Evolutionary conservation across 202 grass and related monocot species (phyloP).

Genomic region (Elaeis oleifera): DNA sequence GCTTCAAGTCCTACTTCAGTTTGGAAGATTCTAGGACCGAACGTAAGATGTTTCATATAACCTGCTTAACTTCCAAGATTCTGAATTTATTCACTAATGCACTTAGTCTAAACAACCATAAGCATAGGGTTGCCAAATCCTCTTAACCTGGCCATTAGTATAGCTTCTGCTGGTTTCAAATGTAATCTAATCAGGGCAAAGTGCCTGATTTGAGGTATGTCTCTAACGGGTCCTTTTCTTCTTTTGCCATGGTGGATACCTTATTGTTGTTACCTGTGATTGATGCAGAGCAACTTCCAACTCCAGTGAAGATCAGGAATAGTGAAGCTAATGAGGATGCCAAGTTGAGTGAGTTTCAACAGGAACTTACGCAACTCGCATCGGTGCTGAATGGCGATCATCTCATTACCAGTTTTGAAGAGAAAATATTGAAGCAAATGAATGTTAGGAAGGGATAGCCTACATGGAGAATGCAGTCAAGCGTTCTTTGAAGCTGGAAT

Average conservation of each 20-base stretch:
- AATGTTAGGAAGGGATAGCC: slow-evolving; percentile 70
- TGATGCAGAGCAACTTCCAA: slow-evolving; percentile 61
- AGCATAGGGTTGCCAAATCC: no score
- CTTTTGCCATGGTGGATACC: not conserved
- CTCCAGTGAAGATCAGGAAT: slow-evolving; percentile 50
- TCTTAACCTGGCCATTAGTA: no score
- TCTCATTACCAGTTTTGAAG: slow-evolving; percentile 52
- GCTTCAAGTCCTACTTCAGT: no score
- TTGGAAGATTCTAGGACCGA: no score
- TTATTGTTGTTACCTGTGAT: not conserved
- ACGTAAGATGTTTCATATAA: no score
- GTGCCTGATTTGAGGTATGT: no score
- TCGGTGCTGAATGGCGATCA: slow-evolving; percentile 85
- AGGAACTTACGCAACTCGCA: slow-evolving; percentile 82
- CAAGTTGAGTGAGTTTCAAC: slow-evolving; percentile 86
- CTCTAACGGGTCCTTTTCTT: no score
- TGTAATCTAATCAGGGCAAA: no score
- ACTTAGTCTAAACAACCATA: no score
- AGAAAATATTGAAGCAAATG: slow-evolving; percentile 59
- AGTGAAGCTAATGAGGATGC: slow-evolving; percentile 83
- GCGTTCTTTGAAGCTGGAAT: slow-evolving; percentile 68
- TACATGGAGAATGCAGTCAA: slow-evolving; percentile 56
- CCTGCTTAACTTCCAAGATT: no score
- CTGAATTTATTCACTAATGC: no score
- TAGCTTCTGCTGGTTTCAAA: no score